Evolutionary conservation across 352 stramenopile genomes (phyloP), one percentile per base, ranked within the genome.

Genomic region (Poterioochromonas sp.): DNA sequence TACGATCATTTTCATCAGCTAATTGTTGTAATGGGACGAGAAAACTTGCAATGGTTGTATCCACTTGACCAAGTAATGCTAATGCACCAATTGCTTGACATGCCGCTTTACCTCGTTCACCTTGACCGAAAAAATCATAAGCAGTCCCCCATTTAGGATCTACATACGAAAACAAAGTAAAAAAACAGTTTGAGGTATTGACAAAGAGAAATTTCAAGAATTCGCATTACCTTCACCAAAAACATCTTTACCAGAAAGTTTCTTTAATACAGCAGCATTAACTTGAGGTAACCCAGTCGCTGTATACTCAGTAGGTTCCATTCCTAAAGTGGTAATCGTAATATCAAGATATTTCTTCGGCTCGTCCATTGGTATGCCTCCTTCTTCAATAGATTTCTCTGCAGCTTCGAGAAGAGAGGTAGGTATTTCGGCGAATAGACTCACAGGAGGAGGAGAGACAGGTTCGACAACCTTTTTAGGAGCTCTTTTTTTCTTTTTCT

Each of bases 41-140:
- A 76, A 97, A 97, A 82, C 94, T 98, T 81, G 91, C 95, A 80
- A 99, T 91, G 94, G 99, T 99, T 35, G 95, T 99, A 82, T 99
- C 96, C 73, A 99, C 97, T 70, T 88, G 97, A 79, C 91, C 95
- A 83, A 98, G 97, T 40, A 94, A 88, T 82, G 90, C 96, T 39
- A 98, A 87, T 53, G 90, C 92, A 80, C 91, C 95, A 43, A 98
- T 85, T 15, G 94, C 93, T 53, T 94, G 84, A 81, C 95, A 99
- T 1, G 94, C 94, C n/a, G 92, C 88, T 47, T 93, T 88, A 18
- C 93, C 93, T 78, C 90, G 84, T 78, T 96, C 85, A 39, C 92
- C 90, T 73, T 95, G 89, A 22, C 91, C 86, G 76, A 98, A 97
- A 82, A 95, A 92, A 5, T 95, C 86, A 68, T 58, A 84, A 73